These are phyloP conservation scores for Plasmodium relictum DNA, from an alignment of 169 alveolate species.

Conservation along the genomic window DNA sequence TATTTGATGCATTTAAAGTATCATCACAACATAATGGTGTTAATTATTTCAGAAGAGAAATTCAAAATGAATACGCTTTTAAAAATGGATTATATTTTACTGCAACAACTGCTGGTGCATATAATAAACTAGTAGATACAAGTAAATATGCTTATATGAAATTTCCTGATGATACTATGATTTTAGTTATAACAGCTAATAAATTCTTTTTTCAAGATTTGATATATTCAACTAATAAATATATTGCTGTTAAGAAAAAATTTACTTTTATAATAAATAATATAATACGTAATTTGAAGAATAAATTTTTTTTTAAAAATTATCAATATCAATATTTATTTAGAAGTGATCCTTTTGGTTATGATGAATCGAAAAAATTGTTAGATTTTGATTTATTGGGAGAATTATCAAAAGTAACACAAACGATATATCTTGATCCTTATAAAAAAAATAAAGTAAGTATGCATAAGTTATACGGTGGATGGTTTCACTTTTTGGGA, in stretches of 20 bases:
- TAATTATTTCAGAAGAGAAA: conserved; percentile 33
- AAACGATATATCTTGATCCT: conserved; percentile 22
- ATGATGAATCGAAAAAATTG: conserved; percentile 13
- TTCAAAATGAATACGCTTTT: conserved; percentile 61
- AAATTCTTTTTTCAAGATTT: conserved; percentile 68
- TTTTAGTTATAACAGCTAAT: conserved; percentile 51
- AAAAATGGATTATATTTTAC: conserved; percentile 60
- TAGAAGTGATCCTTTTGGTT: conserved; percentile 41
- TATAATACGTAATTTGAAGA: conserved; percentile 32
- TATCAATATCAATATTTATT: conserved; percentile 53
- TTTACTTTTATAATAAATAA: conserved; percentile 32
- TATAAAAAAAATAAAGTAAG: conserved; percentile 5
- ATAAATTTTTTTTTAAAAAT: conserved; percentile 46
- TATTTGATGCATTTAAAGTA: conserved; percentile 2
- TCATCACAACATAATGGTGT: background rate
- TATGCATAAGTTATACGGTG: conserved; percentile 73
- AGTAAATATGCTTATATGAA: conserved; percentile 28
- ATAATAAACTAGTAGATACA: conserved; percentile 32
- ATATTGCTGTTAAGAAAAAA: conserved; percentile 33
- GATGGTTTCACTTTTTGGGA: conserved; percentile 72
- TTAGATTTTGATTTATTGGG: conserved; percentile 54
- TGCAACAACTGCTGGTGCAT: conserved; percentile 38
- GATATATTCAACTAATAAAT: conserved; percentile 48
- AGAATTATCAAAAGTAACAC: conserved; percentile 45
- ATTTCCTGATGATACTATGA: conserved; percentile 45